A percentile compares a stretch with the other conserved stretches of the same genome.
These are phyloP conservation scores for Earliella scabrosa DNA, from an alignment of 1,284 basidiomycete genomes.

Conservation along the genomic window DNA sequence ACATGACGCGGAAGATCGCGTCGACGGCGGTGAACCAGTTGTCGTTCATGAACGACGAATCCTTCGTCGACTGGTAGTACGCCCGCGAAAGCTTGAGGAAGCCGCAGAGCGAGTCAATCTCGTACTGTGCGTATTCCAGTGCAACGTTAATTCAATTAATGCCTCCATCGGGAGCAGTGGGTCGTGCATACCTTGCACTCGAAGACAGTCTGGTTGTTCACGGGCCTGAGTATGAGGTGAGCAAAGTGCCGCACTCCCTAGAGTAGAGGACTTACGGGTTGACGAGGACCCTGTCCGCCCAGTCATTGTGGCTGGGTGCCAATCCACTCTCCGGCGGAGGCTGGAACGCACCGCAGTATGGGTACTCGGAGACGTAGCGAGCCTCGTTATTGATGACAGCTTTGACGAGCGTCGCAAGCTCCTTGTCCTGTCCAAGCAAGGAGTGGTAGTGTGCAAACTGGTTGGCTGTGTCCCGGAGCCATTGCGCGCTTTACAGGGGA, in stretches of 20 bases:
- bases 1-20: conserved; percentile 75
- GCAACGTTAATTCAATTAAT: too few relatives aligned
- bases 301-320: conserved; percentile 61
- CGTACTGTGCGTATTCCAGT: conserved; percentile 52
- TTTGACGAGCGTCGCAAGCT: conserved; percentile 67
- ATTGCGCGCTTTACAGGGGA: conserved; percentile 52
- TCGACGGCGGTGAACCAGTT: conserved; percentile 73
- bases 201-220: conserved; percentile 71
- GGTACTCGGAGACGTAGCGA: conserved; percentile 71
- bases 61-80: conserved; percentile 72
- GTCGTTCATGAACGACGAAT: conserved; percentile 70
- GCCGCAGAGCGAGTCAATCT: conserved; percentile 75
- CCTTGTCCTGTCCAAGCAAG: conserved; percentile 57
- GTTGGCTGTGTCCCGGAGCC: conserved; percentile 80
- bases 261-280: conserved; percentile 56
- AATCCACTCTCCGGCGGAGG: conserved; percentile 75
- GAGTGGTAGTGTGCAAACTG: conserved; percentile 75
- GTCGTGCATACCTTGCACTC: conserved; percentile 68
- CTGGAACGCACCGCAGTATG: conserved; percentile 79
- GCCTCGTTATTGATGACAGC: conserved; percentile 81
- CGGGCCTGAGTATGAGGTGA: conserved; percentile 47
- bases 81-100: conserved; percentile 78
- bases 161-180: not conserved
- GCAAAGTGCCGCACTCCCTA: not conserved
- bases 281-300: conserved; percentile 67